phyloP scores from a whole-genome alignment of 192 early-diverging fungal genomes.

The Mortierella hygrophila region DNA sequence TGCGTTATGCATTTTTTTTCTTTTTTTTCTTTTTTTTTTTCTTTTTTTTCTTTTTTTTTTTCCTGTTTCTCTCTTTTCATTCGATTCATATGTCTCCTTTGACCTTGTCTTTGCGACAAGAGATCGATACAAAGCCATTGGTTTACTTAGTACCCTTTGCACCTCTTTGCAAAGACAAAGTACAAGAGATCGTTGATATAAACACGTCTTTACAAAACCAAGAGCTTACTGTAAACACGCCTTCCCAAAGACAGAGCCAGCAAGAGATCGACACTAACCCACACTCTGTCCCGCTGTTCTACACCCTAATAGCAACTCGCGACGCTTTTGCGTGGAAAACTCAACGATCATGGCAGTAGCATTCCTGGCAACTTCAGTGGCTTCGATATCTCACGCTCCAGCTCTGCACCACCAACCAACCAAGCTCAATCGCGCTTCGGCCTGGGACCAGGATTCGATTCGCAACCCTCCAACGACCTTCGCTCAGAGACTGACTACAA shows the following conservation, averaged over 20 bases:
- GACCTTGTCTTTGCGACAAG: neutral
- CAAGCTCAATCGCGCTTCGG: slow-evolving; percentile 68
- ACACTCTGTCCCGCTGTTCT: neutral
- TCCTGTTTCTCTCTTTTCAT: neutral
- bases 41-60: neutral
- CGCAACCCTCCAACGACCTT: slow-evolving; percentile 61
- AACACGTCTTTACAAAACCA: no score
- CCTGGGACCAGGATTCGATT: slow-evolving; percentile 59
- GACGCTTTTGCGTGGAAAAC: slow-evolving; percentile 64
- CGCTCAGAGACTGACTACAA: slow-evolving; percentile 76
- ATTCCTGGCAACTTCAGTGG: slow-evolving; percentile 36
- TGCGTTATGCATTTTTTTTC: slow-evolving; percentile 5
- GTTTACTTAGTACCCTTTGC: no score
- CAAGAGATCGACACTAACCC: neutral
- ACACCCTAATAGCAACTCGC: slow-evolving; percentile 56
- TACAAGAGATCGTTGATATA: no score
- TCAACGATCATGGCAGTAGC: slow-evolving; percentile 60
- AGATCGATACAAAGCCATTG: neutral
- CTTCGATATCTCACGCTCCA: slow-evolving; percentile 73
- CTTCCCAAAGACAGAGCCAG: neutral
- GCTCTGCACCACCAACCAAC: slow-evolving; percentile 78
- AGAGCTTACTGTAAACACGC: no score
- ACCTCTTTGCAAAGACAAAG: no score
- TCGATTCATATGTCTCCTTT: neutral
- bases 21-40: no score